Percentiles rank a stretch among this genome's conserved stretches.
phyloP scores from a whole-genome alignment of 345 rosid genomes.

The Brassica juncea region DNA sequence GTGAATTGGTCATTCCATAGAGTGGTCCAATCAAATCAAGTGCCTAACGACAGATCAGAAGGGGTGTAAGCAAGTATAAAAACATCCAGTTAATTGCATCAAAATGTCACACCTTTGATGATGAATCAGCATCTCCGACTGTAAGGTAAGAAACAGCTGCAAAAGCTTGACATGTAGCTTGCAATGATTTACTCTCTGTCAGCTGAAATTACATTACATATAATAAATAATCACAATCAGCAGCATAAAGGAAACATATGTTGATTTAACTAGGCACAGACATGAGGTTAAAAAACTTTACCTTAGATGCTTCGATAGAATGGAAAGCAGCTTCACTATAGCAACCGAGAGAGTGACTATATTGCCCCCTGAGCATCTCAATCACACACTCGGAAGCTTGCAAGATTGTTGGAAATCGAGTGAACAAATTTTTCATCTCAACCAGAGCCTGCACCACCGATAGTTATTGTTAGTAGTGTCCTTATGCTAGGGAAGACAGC shows the following conservation, averaged over 20 bases:
- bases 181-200: slow-evolving; percentile 86
- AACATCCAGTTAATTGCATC: slow-evolving; percentile 15
- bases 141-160: slow-evolving; percentile 94
- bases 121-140: slow-evolving; percentile 91
- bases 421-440: slow-evolving; percentile 83
- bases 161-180: slow-evolving; percentile 89
- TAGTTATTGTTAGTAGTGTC: background rate
- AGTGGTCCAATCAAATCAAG: slow-evolving; percentile 90
- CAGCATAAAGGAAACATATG: background rate
- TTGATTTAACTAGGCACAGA: background rate
- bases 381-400: slow-evolving; percentile 88
- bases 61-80: background rate
- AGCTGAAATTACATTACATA: slow-evolving; percentile 49
- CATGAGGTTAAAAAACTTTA: slow-evolving; percentile 24
- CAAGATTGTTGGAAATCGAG: slow-evolving; percentile 90
- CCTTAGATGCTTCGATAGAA: slow-evolving; percentile 89
- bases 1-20: slow-evolving; percentile 73
- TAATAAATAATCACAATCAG: background rate
- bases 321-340: slow-evolving; percentile 93
- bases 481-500: background rate
- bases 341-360: slow-evolving; percentile 95
- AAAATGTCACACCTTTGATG: slow-evolving; percentile 64
- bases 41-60: slow-evolving; percentile 54
- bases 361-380: slow-evolving; percentile 98
- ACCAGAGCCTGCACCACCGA: slow-evolving; percentile 67